Evolutionary conservation across 2,329 filamentous ascomycete genomes (phyloP), one percentile per base, ranked within the genome.

Genomic region (Arachnopeziza araneosa): DNA sequence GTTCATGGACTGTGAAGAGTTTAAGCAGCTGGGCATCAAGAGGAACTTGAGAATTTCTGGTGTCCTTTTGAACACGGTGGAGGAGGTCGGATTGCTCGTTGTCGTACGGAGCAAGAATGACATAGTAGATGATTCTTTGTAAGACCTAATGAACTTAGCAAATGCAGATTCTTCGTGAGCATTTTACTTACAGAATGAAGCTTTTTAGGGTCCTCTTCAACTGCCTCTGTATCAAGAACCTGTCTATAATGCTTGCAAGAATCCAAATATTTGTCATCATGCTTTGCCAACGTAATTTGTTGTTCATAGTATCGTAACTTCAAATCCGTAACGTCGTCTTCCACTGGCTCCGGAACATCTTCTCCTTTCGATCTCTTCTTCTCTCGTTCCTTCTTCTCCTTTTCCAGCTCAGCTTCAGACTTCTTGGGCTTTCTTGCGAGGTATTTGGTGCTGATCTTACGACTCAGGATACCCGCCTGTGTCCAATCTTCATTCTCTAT

Each of bases 221-320:
- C 92, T 2, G 93, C 91, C 75, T 96, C 92, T 0, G 96, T 99
- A 73, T 99, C 93, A 63, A 99, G 78, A 4, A 99, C 93, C 74
- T 98, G 93, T 74, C 95, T 84, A 79, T 98, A 99, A 78, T 99
- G 87, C 78, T 99, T 99, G 86, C 95, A 99, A 36, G 88, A 93
- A 65, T 98, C 93, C 36, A 99, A 85, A 72, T 99, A 99, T 77
- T 96, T 97, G 79, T 92, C 86, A 66, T 99, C 95, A 70, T 99
- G 93, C 82, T 97, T 98, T 59, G 95, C 91, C 57, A 99, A 81
- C 53, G 86, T 89, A 71, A 99, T 96, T 78, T 99, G 95, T 75
- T 98, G 95, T 78, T 97, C 93, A 77, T 97, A 99, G 79, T 92
- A 99, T 66, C 85, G 86, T 68, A 99, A 83, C 83, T 99, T 99